Evolutionary conservation across 176 grass and related monocot species (phyloP), one percentile per base, ranked within the genome.

Genomic region (Rhynchospora breviuscula): DNA sequence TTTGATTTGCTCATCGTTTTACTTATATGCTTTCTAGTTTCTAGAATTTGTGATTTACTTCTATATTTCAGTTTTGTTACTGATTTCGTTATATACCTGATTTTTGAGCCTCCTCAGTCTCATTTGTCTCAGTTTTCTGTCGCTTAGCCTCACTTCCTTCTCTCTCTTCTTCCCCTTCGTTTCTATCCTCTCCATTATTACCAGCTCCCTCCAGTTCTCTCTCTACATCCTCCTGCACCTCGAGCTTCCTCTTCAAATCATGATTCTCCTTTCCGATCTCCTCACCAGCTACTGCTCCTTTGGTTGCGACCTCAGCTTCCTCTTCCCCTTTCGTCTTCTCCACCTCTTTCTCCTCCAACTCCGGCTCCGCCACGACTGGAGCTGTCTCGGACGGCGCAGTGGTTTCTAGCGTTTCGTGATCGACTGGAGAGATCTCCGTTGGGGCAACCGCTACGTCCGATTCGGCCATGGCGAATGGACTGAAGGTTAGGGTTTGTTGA

Each of bases 401-500:
- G 15, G 19, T 59, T 7, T 59, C 60, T 1, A 57, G 9, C 19
- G 72, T 13, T 23, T 79, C 63, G 73, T 57, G 18, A 49, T 67
- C 35, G 64, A 63, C 78, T 17, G 73, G 81, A 25, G 79, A 79
- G 0, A 77, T 79, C 25, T 90, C 88, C 82, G 71, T 13, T 63
- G 26, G 65, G 45, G 87, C 59, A 70, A 63, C 49, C 51, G 88
- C 68, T 6, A 78, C 81, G 22, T 90, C 87, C 25, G 88, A 67
- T 68, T 98, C 92, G 40, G 87, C 92, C 92, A 98, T 97, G 84
- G 85, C 65, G 31, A 11, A 7, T 0, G 51, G 23, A 10, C 29
- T 15, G 82, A 46, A 59, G 62, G 74, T 84, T 90, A 94, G 94
- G 92, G 92, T 89, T 91, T 91, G 67, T 76, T 77, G 74, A 81